A percentile compares a stretch with the other conserved stretches of the same genome.
Evolutionary conservation across 495 filamentous ascomycete genomes (phyloP).

Genomic region (Aspergillus nidulans): DNA sequence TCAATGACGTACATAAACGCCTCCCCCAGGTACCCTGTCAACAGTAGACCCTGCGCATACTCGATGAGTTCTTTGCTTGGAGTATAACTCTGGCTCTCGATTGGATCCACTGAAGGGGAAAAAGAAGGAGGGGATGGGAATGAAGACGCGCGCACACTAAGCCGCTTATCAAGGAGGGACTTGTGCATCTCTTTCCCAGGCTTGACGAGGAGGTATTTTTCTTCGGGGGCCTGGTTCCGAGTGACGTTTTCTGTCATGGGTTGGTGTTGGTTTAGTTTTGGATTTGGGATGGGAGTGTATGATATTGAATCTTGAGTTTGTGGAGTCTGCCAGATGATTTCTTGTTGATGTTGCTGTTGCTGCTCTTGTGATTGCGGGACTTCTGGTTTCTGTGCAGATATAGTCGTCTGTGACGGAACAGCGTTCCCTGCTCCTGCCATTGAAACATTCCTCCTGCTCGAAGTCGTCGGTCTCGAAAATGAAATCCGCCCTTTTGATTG

Average conservation of each 20-base stretch:
- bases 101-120: neutral
- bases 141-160: constrained; percentile 14
- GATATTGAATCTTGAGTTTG: constrained; percentile 22
- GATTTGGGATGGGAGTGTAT: constrained; percentile 10
- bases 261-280: neutral
- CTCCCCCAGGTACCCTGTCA: constrained; percentile 24
- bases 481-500: neutral
- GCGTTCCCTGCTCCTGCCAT: too few relatives aligned
- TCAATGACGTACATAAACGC: constrained; percentile 33
- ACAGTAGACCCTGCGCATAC: constrained; percentile 28
- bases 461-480: constrained; percentile 4
- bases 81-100: too few relatives aligned
- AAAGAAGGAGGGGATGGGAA: too few relatives aligned
- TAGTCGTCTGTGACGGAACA: neutral
- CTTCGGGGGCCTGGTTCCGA: too few relatives aligned
- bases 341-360: constrained; percentile 1
- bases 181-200: constrained; percentile 28
- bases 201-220: constrained; percentile 25
- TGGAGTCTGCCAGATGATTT: constrained; percentile 22
- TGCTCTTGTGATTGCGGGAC: neutral
- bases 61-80: constrained; percentile 26
- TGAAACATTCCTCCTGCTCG: neutral
- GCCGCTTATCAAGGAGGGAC: constrained; percentile 22
- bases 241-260: too few relatives aligned
- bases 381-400: neutral